Evolutionary conservation across 495 filamentous ascomycete genomes (phyloP).

Genomic region (Hypoxylon lenormandii): DNA sequence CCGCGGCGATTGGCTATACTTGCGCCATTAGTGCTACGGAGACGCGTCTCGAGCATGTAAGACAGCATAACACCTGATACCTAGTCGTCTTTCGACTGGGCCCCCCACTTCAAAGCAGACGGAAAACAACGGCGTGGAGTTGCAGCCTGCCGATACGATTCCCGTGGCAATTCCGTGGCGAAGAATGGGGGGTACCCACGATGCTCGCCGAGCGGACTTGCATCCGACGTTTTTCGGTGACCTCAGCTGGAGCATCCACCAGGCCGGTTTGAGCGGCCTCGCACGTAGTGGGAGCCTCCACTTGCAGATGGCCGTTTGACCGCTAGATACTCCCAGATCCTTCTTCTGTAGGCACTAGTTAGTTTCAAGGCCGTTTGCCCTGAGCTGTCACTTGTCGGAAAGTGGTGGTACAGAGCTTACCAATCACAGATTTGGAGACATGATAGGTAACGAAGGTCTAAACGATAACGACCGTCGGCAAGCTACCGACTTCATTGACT

Average conservation of each 20-base stretch:
- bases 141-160: slow-evolving; percentile 24
- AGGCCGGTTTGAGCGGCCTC: slow-evolving; percentile 1
- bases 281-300: not conserved
- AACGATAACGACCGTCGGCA: too few relatives aligned
- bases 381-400: not conserved
- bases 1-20: slow-evolving; percentile 9
- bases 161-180: not conserved
- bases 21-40: slow-evolving; percentile 12
- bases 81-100: not conserved
- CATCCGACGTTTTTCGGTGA: not conserved
- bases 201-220: not conserved
- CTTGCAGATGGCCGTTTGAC: not conserved
- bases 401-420: not conserved
- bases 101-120: too few relatives aligned
- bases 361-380: too few relatives aligned
- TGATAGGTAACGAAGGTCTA: too few relatives aligned
- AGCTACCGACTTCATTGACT: not conserved
- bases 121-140: not conserved
- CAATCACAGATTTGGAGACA: too few relatives aligned
- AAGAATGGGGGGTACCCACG: not conserved
- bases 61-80: not conserved
- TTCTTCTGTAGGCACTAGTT: not conserved
- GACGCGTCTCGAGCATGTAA: slow-evolving; percentile 6
- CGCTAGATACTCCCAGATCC: not conserved
- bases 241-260: not conserved